phyloP scores from a whole-genome alignment of 2,329 filamentous ascomycete genomes.

The Orbilia blumenaviensis region DNA sequence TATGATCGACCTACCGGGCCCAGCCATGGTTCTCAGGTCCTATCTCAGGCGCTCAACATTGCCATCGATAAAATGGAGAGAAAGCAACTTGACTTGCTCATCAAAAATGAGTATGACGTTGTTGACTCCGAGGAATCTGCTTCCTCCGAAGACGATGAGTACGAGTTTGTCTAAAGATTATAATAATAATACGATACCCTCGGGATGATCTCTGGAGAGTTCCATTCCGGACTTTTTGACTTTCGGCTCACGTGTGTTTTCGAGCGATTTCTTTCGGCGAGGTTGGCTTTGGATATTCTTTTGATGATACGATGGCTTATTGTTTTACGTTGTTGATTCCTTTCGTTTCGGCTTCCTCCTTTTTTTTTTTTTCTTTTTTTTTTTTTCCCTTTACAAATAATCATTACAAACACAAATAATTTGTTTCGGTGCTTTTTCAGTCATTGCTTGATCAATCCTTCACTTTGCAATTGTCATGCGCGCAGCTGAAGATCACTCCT shows the following conservation, averaged over 20 bases:
- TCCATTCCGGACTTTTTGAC: neutral
- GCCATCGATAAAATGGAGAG: conserved; percentile 57
- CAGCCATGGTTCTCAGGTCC: conserved; percentile 54
- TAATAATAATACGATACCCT: conserved; percentile 6
- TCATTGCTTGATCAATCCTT: conserved; percentile 20
- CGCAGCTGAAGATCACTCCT: neutral
- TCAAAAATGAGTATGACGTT: conserved; percentile 58
- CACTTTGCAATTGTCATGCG: neutral
- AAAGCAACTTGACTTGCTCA: conserved; percentile 57
- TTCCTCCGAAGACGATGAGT: conserved; percentile 52
- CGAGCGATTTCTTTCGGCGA: conserved; percentile 4
- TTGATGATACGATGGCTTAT: conserved; percentile 16
- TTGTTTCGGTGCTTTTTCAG: neutral
- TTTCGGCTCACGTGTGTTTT: conserved; percentile 12
- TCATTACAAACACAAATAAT: conserved; percentile 21
- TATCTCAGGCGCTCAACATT: conserved; percentile 56
- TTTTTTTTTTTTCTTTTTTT: conserved; percentile 30
- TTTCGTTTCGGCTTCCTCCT: conserved; percentile 15
- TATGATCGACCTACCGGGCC: conserved; percentile 55
- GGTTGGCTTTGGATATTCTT: conserved; percentile 9
- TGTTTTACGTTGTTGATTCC: neutral
- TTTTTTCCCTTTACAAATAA: conserved; percentile 13
- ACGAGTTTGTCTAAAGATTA: conserved; percentile 52
- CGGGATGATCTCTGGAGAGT: neutral
- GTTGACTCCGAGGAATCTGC: conserved; percentile 54